phyloP scores from a whole-genome alignment of 1,284 basidiomycete genomes.

The Cutaneotrichosporon spelunceum region DNA sequence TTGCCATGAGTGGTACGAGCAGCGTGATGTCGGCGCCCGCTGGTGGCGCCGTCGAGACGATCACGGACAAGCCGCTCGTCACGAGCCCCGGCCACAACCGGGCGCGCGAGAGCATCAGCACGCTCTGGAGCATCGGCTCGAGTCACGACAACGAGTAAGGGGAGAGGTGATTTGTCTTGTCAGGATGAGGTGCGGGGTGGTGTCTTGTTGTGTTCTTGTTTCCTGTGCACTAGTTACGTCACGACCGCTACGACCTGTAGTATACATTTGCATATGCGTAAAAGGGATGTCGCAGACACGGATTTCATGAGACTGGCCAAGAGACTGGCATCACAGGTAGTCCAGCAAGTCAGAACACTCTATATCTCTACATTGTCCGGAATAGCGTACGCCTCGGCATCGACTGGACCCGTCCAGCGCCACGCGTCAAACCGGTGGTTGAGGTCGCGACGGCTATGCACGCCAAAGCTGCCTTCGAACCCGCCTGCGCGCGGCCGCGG shows the following conservation, averaged over 20 bases:
- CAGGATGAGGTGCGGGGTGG: not conserved
- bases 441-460: slow-evolving; percentile 70
- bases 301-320: no score
- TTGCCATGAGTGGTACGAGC: not conserved
- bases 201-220: not conserved
- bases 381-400: slow-evolving; percentile 19
- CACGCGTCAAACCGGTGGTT: slow-evolving; percentile 77
- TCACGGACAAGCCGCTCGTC: not conserved
- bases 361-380: slow-evolving; percentile 19
- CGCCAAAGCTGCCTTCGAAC: slow-evolving; percentile 55
- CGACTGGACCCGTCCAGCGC: slow-evolving; percentile 35
- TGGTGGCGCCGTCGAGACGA: not conserved
- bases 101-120: slow-evolving; percentile 21
- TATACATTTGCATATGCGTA: not conserved
- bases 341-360: not conserved
- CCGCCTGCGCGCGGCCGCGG: slow-evolving; percentile 61
- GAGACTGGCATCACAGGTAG: no score
- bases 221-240: not conserved
- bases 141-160: slow-evolving; percentile 4
- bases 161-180: not conserved
- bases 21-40: not conserved
- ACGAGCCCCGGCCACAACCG: slow-evolving; percentile 6
- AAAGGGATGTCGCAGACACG: no score
- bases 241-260: not conserved
- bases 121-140: slow-evolving; percentile 31